Evolutionary conservation across 306 rosid genomes (phyloP), one percentile per base, ranked within the genome.

Genomic region (Myrica gale): DNA sequence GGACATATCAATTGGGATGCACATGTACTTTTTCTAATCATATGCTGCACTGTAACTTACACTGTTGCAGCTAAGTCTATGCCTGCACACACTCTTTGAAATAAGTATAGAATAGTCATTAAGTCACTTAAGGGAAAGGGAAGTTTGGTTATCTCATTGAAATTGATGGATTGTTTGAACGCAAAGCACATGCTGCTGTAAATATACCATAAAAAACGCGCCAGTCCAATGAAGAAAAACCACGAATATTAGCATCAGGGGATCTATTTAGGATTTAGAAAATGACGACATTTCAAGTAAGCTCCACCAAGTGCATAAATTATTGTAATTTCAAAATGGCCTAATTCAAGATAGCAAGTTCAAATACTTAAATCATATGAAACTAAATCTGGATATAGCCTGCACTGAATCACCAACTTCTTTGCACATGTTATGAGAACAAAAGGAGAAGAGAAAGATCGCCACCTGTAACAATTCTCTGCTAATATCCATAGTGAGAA

Each of bases 381-480:
- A 37, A 39, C 68, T 13, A 57, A 20, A 9, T 1, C 15, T 57
- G 65, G 37, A 26, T 26, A 26, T 26, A 26, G 32, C 32, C 32
- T 26, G 32, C 32, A 26, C 32, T 1, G 32, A 26, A 26, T 26
- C 37, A 3, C 62, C 32, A 43, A 43, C 9, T 71, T 69, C 50
- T 45, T 74, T 72, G 20, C 45, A 42, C 23, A 62, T 13, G 48
- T 70, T 57, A 61, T 12, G 72, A 17, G 50, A 68, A 79, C 46
- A 78, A 74, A 48, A 80, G 77, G 72, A 68, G 56, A 16, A 20
- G 62, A 76, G 76, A 76, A 39, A 70, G 69, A 76, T 71, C 42
- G 73, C 67, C 83, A 95, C 98, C 98, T 92, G 97, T 66, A 95
- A 78, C 80, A 95, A 85, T 81, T 95, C 98, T 86, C 76, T 81